Evolutionary conservation across 2,329 filamentous ascomycete genomes (phyloP).

Genomic region (Cladosporium colombiae): DNA sequence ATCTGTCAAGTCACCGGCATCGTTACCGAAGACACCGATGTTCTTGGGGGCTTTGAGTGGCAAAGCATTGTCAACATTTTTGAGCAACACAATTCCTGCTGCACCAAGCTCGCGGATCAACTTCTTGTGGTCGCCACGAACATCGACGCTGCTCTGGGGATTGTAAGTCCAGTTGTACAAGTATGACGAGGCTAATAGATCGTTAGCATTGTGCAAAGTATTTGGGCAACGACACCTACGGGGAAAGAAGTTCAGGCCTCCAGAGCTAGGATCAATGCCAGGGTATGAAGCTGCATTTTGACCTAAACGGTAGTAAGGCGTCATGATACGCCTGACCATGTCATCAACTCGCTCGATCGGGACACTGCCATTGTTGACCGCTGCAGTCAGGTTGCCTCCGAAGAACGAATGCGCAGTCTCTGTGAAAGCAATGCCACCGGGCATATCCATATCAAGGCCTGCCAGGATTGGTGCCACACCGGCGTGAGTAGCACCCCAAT

Average conservation of each 20-base stretch:
- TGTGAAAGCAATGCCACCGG: conserved; percentile 35
- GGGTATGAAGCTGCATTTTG: conserved; percentile 50
- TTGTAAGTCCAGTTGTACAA: conserved; percentile 39
- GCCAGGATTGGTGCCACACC: conserved; percentile 42
- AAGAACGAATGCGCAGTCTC: conserved; percentile 27
- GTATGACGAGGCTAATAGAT: conserved; percentile 20
- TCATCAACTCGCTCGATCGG: conserved; percentile 57
- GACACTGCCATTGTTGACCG: conserved; percentile 58
- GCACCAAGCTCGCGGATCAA: conserved; percentile 45
- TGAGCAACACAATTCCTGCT: conserved; percentile 47
- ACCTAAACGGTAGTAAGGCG: conserved; percentile 58
- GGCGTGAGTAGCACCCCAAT: conserved; percentile 59
- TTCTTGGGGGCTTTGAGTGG: conserved; percentile 52
- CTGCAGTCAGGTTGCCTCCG: conserved; percentile 43
- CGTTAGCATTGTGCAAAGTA: neutral
- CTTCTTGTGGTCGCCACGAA: conserved; percentile 38
- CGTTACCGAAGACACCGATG: conserved; percentile 43
- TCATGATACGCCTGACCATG: conserved; percentile 54
- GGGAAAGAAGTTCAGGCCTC: conserved; percentile 25
- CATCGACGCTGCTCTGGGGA: conserved; percentile 37
- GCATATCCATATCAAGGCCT: conserved; percentile 65
- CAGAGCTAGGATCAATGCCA: conserved; percentile 37
- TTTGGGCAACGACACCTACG: neutral
- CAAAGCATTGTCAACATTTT: conserved; percentile 52
- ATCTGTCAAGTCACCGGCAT: conserved; percentile 47